Evolutionary conservation across 768 basidiomycete species (phyloP), one percentile per base, ranked within the genome.

Genomic region (Suillus ampliporus): DNA sequence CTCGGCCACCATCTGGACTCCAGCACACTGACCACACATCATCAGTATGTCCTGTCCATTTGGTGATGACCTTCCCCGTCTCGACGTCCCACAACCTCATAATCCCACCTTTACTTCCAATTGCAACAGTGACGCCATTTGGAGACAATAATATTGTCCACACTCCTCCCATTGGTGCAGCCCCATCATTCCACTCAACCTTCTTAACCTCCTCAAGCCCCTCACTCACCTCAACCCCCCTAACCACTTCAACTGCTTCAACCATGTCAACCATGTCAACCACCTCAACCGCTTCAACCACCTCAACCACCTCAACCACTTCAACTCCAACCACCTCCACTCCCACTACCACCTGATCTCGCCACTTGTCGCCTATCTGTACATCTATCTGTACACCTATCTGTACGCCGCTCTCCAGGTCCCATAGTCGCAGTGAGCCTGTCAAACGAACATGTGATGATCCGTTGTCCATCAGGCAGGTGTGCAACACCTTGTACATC

Each of bases 1-100:
- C 52, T 15, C 44, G 50, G 41, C 53, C 38, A 17, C 66, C 68
- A 50, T 70, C 64, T 7, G 53, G 34, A n/a, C 67, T 68, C 57
- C 81, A 76, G 65, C 73, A 66, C 62, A 82, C 79, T 50, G 73
- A 76, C 6, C 77, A 78, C 54, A 69, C 58, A 13, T n/a, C 37
- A 23, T 63, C 65, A 7, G 10, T 43, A 52, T 71, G 67, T 5
- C 61, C 68, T 26, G 46, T 43, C 8, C 67, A 43, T 19, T 26
- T 8, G 15, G n/a, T 19, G 5, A 44, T 13, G 4, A 52, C 19
- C 21, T 78, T 77, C 65, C 80, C 80, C 7, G 43, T 61, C 26
- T 56, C 50, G 1, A 51, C 21, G 26, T 66, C 41, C 65, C 65
- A 67, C 26, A 66, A 10, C 17, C 66, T 61, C 19, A 67, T 37